Evolutionary conservation across 2,329 filamentous ascomycete species (phyloP).

Genomic region (Fusarium coicis): DNA sequence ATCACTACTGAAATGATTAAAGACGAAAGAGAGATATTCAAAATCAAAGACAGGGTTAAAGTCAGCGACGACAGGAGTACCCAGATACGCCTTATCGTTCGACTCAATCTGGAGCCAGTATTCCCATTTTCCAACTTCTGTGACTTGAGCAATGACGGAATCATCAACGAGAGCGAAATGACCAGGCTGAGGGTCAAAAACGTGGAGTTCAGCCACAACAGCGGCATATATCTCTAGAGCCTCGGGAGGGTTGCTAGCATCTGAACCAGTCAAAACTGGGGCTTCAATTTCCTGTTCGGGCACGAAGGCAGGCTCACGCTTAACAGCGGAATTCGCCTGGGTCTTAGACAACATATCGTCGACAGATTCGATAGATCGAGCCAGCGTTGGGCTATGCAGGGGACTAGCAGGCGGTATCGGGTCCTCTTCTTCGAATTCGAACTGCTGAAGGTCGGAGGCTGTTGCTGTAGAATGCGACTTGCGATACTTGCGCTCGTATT

Average conservation of each 20-base stretch:
- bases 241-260: constrained; percentile 65
- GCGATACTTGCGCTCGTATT: constrained; percentile 96
- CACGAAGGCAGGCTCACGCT: constrained; percentile 53
- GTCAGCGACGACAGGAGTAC: constrained; percentile 85
- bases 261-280: constrained; percentile 35
- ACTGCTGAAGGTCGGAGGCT: constrained; percentile 81
- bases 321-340: constrained; percentile 59
- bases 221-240: constrained; percentile 78
- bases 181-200: constrained; percentile 90
- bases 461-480: constrained; percentile 83
- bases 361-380: constrained; percentile 65
- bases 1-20: constrained; percentile 93
- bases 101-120: constrained; percentile 93
- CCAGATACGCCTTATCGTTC: constrained; percentile 83
- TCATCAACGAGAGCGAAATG: constrained; percentile 85
- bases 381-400: constrained; percentile 66
- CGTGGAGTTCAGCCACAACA: constrained; percentile 85
- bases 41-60: constrained; percentile 99
- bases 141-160: constrained; percentile 80
- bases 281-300: constrained; percentile 49
- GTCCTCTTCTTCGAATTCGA: constrained; percentile 77
- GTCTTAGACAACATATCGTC: constrained; percentile 66
- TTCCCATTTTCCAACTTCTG: constrained; percentile 89
- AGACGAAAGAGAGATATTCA: constrained; percentile 98
- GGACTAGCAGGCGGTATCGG: constrained; percentile 74